Base-by-base conservation (phyloP, 2,329 filamentous ascomycete species). In the Sarocladium kiliense region DNA sequence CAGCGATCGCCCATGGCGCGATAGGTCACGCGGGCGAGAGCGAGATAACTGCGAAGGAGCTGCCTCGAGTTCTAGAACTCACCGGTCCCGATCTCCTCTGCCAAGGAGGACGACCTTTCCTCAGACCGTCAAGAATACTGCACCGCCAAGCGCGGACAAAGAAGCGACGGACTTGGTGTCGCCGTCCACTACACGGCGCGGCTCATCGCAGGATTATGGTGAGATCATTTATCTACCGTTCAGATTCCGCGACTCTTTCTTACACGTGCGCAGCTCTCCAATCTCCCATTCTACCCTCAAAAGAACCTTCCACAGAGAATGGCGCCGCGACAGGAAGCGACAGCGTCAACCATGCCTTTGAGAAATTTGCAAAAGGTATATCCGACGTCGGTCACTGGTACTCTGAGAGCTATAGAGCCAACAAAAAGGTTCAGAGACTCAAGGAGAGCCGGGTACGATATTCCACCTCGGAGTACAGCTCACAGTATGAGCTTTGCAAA, bases 301-400 rank as follows among this genome's bases (percentile, higher is more conserved):
- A 25, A 25, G 5, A 11, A 3, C 21, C 18, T 23, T 25, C 37
- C 11, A 6, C 10, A 11, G 6, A 23, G 3, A 25, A 23, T 23
- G 44, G 11, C 25, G 7, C 7, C 4, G 14, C 44, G 10, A 4
- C 12, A 26, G n/a, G 14, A 3, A n/a, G 27, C 19, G 25, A 30
- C 23, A 47, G 44, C 44, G 6, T 30, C 44, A 14, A 7, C 21
- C 9, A 10, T 3, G 44, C 11, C 3, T 47, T 51, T n/a, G 47
- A 51, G 12, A 9, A 34, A 3, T 51, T 51, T 16, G 26, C 30
- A 7, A 51, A 14, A 16, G 18, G 12, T 23, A 9, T 34, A 14
- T 7, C 47, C 47, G 47, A 51, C n/a, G 19, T 23, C 27, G 10
- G 27, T 36, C 47, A 51, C 18, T 51, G 47, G 47, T 51, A 16